A percentile compares a stretch with the other conserved stretches of the same genome.
Conservation (phyloP, 2,329 filamentous ascomycete genomes). For the Trichoderma breve region DNA sequence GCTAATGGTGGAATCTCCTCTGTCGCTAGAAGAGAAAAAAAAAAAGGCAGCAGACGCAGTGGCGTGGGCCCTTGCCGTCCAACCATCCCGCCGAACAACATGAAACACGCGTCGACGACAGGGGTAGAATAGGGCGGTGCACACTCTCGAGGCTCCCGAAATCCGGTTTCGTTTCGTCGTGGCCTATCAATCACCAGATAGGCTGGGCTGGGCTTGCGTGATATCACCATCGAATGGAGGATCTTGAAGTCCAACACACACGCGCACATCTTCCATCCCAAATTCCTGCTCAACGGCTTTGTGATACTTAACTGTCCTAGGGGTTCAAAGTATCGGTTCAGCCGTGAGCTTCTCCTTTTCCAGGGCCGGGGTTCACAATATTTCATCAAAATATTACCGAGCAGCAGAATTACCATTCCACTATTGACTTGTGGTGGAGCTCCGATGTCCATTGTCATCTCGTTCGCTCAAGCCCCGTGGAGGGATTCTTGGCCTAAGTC, state of each 20-base stretch:
- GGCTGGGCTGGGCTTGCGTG: background rate
- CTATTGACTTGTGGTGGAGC: constrained; percentile 10
- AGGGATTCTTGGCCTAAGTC: constrained; percentile 15
- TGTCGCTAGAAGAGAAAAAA: background rate
- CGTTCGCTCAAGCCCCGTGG: constrained; percentile 8
- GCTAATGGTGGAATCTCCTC: background rate
- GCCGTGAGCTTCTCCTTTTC: constrained; percentile 8
- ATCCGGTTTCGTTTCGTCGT: background rate
- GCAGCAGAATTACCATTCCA: constrained; percentile 1
- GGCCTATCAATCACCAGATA: background rate
- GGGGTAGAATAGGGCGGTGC: background rate
- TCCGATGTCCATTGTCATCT: constrained; percentile 12
- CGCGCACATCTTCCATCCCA: background rate
- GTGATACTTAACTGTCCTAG: background rate
- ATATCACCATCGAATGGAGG: background rate
- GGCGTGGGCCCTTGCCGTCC: constrained; percentile 3
- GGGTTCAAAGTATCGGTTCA: background rate
- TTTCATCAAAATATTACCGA: constrained; percentile 10
- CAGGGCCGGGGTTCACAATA: background rate
- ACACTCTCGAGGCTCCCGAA: background rate
- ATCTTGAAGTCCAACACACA: background rate
- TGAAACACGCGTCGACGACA: constrained; percentile 12
- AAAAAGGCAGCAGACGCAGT: background rate
- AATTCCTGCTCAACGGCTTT: background rate
- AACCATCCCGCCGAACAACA: constrained; percentile 15